These are phyloP conservation scores for Puccinia novopanici DNA, from an alignment of 1,284 basidiomycete genomes.

Conservation along the genomic window DNA sequence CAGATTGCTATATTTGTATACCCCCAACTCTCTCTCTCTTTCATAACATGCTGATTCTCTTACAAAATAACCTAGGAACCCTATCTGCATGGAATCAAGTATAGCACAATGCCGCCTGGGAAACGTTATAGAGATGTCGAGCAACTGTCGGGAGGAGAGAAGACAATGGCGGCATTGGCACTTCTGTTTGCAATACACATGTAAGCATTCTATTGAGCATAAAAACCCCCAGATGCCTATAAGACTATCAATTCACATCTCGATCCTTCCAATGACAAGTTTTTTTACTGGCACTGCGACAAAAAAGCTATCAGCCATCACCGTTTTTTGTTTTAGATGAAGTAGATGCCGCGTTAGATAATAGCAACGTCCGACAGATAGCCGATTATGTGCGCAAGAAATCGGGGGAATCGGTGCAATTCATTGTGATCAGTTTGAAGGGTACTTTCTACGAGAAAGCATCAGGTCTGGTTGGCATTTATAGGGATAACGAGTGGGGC, in stretches of 20 bases:
- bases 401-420: conserved; percentile 54
- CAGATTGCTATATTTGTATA: not conserved
- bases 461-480: conserved; percentile 87
- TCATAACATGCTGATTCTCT: not conserved
- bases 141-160: conserved; percentile 95
- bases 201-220: conserved; percentile 9
- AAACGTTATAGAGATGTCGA: conserved; percentile 99
- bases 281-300: not conserved
- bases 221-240: not conserved
- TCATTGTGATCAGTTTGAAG: conserved; percentile 60
- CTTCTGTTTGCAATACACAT: conserved; percentile 95
- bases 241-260: not conserved
- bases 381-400: conserved; percentile 77
- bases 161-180: conserved; percentile 94
- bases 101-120: conserved; percentile 98
- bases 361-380: conserved; percentile 89
- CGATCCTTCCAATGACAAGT: not conserved
- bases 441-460: conserved; percentile 77
- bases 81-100: conserved; percentile 91
- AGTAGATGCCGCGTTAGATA: conserved; percentile 94
- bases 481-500: conserved; percentile 88
- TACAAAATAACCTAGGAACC: conserved; percentile 71
- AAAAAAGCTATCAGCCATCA: conserved; percentile 76
- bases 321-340: conserved; percentile 99
- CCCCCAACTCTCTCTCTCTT: not conserved